Base-by-base conservation (phyloP, 2,329 filamentous ascomycete species). In the Penicillium frequentans region DNA sequence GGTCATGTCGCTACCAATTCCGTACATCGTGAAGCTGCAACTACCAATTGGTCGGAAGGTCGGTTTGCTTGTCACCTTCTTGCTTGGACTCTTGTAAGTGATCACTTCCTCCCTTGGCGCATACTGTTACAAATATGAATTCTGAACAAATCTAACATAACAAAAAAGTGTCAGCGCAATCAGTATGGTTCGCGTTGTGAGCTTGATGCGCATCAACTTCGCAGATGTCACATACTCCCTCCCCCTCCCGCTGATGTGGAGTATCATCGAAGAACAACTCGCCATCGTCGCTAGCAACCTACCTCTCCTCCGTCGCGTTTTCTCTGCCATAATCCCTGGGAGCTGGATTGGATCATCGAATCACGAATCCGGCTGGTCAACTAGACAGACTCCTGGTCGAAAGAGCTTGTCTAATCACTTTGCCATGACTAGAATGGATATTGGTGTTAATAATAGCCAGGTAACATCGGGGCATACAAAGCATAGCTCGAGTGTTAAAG, bases 21-120 rank as follows among this genome's bases (percentile, higher is more conserved):
- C 64, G 3, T 56, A 64, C 23, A 60, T 69, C 10, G 65, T 59
- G 60, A 58, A 57, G 13, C 53, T 69, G 6, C 62, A 68, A 43
- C 50, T 69, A 33, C 45, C 53, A 7, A 27, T 53, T 7, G 53
- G 35, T 8, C 58, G 52, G 39, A 68, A 62, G 45, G 14, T 68
- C 21, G 65, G 49, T n/a, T 55, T 69, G 13, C 52, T 43, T 5
- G 21, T 51, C 5, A 61, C 63, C 14, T 69, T 69, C 35, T 55
- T 50, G 2, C 29, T 68, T 3, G 67, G 66, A 13, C 47, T 65
- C 4, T 57, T 66, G 67, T 70, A 59, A 54, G 62, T 64, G 16
- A 35, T 14, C 10, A 16, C 14, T 29, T 6, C 8, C 24, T 16
- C 24, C 11, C 27, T 14, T 13, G 21, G 29, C 3, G 26, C 3